Percentiles rank a stretch among this genome's conserved stretches.
Evolutionary conservation across 495 filamentous ascomycete genomes (phyloP).

Genomic region (Neurospora intermedia): DNA sequence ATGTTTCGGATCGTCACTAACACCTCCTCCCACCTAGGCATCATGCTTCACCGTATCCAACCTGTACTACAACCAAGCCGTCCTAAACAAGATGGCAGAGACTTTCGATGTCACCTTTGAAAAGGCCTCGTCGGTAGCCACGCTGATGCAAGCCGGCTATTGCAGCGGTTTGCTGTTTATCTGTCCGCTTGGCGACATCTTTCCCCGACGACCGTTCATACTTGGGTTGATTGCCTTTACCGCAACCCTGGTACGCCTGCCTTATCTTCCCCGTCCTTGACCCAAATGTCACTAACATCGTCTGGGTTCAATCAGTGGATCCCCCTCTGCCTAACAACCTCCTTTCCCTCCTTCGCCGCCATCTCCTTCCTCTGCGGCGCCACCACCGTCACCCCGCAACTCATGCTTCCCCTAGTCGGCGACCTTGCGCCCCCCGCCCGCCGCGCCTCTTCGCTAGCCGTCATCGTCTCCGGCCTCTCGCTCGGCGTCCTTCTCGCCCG

Average conservation of each 20-base stretch:
- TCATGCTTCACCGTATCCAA: constrained; percentile 48
- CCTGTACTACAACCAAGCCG: constrained; percentile 59
- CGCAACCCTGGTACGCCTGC: constrained; percentile 44
- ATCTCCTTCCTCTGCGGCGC: constrained; percentile 60
- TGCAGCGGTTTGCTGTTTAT: constrained; percentile 62
- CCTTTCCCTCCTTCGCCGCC: constrained; percentile 52
- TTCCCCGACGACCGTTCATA: constrained; percentile 60
- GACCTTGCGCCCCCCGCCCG: constrained; percentile 64
- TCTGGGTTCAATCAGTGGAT: constrained; percentile 37
- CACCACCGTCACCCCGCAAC: constrained; percentile 77
- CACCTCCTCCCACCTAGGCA: constrained; percentile 6
- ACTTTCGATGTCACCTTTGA: constrained; percentile 52
- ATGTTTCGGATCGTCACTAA: neutral
- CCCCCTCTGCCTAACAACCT: constrained; percentile 57
- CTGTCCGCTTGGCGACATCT: constrained; percentile 68
- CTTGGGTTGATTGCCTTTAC: constrained; percentile 55
- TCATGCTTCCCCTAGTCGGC: constrained; percentile 76
- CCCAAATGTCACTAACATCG: neutral
- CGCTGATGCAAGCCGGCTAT: constrained; percentile 73
- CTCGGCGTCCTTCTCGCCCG: constrained; percentile 70
- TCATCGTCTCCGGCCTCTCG: constrained; percentile 69
- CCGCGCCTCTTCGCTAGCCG: constrained; percentile 55
- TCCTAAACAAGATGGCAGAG: constrained; percentile 51
- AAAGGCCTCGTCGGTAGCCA: constrained; percentile 52
- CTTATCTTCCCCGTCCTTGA: neutral